Evolutionary conservation across 305 asterid species (phyloP).

Genomic region (Fraxinus xanthoxyloides): DNA sequence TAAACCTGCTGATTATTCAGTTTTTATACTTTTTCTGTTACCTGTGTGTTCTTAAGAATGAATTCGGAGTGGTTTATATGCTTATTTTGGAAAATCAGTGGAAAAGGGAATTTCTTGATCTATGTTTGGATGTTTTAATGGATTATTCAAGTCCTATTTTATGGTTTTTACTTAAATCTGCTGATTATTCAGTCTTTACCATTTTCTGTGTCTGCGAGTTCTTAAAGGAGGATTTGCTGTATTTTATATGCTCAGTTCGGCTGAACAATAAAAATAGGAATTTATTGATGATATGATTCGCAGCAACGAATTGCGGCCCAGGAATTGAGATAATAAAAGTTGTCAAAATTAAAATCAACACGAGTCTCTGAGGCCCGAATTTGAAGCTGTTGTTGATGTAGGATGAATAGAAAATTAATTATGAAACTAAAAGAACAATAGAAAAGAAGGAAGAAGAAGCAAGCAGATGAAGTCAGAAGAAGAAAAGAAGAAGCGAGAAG

Average conservation of each 20-base stretch:
- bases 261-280: not conserved
- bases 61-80: not conserved
- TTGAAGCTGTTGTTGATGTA: constrained; percentile 6
- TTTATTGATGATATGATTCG: not conserved
- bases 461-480: too few species aligned
- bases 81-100: not conserved
- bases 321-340: constrained; percentile 10
- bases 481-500: too few species aligned
- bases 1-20: not conserved
- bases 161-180: not conserved
- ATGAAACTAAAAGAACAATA: too few species aligned
- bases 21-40: constrained; percentile 1
- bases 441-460: too few species aligned
- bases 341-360: not conserved
- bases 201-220: not conserved
- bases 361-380: not conserved
- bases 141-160: not conserved
- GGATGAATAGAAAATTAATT: too few species aligned
- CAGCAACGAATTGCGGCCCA: not conserved
- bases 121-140: not conserved
- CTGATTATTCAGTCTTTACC: not conserved
- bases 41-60: not conserved
- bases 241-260: not conserved
- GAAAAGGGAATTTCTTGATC: not conserved
- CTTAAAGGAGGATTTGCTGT: not conserved